These are phyloP conservation scores for Aspergillus sp. DNA, from an alignment of 2,329 filamentous ascomycete species.

Conservation along the genomic window DNA sequence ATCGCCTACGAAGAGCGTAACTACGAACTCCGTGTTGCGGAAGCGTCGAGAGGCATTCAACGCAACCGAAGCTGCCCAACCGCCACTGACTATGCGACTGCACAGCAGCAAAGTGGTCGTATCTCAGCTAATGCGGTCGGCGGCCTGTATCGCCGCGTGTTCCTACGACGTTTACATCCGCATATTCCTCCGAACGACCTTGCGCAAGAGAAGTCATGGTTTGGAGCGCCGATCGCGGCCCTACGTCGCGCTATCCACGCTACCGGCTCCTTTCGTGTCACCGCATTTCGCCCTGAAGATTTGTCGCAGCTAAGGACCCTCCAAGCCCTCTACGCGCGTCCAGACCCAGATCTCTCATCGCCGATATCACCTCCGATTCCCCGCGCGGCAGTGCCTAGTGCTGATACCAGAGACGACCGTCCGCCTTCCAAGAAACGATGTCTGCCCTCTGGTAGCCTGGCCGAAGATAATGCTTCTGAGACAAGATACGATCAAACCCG, in stretches of 20 bases:
- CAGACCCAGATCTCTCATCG: background rate
- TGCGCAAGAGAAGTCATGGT: background rate
- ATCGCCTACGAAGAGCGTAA: background rate
- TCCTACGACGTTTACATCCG: background rate
- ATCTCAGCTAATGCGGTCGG: no score
- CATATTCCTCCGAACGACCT: background rate
- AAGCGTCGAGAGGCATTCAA: background rate
- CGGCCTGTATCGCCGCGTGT: background rate
- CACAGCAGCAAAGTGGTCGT: no score
- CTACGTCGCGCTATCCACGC: background rate
- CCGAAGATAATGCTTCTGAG: background rate
- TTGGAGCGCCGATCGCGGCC: background rate
- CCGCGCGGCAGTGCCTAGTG: no score
- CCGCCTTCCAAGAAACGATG: no score
- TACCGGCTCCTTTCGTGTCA: background rate
- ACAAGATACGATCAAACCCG: background rate
- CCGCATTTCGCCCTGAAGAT: background rate
- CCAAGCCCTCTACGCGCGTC: background rate
- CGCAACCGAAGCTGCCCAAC: no score
- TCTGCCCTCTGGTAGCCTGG: no score
- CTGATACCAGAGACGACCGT: no score
- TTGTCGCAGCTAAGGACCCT: background rate
- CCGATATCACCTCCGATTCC: no score
- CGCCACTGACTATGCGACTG: no score
- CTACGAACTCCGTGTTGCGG: background rate